Evolutionary conservation across 305 asterid genomes (phyloP), one percentile per base, ranked within the genome.

Genomic region (Lippia alba): DNA sequence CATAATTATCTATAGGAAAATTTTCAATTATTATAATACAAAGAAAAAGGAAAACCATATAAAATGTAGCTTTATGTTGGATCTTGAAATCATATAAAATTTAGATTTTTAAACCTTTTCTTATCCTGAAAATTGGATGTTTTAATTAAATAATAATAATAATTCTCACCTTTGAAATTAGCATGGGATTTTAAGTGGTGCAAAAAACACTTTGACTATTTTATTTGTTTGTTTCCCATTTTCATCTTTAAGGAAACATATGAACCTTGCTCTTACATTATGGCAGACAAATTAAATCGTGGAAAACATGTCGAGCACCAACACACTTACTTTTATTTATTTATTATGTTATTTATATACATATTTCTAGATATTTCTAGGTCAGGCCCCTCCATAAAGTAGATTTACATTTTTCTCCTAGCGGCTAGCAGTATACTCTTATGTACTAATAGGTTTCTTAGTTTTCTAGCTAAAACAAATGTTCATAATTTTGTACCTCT

Each of bases 291-390:
- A 8, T 36, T 36, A 4, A 53, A 53, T 7, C 20, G 15, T 16
- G 8, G 15, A 1, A 8, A 46, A 46, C 51, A 50, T 50, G 45
- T 39, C 45, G 45, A 39, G 45, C 54, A 48, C 16, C 12, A n/a
- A 48, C 12, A 50, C 56, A 16, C 56, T n/a, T 16, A 50, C 19
- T 48, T 24, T 24, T 24, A 24, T 24, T 24, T 24, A 1, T 36
- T 36, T 36, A 36, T 4, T 8, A 36, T 0, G 41, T 16, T 11
- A 51, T 55, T 6, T 4, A 24, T 5, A 19, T 19, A 0, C 36
- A 7, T 34, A 34, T 8, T 41, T 61, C 45, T 33, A 34, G 50
- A 66, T 51, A 66, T 66, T 51, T 66, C 15, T 18, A 53, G 36
- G n/a, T 8, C 11, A 49, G 15, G 51, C 33, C 60, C 48, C 41